Percentiles rank a stretch among this genome's conserved stretches.
Conservation (phyloP, 345 rosid genomes). For the Linum trigynum region DNA sequence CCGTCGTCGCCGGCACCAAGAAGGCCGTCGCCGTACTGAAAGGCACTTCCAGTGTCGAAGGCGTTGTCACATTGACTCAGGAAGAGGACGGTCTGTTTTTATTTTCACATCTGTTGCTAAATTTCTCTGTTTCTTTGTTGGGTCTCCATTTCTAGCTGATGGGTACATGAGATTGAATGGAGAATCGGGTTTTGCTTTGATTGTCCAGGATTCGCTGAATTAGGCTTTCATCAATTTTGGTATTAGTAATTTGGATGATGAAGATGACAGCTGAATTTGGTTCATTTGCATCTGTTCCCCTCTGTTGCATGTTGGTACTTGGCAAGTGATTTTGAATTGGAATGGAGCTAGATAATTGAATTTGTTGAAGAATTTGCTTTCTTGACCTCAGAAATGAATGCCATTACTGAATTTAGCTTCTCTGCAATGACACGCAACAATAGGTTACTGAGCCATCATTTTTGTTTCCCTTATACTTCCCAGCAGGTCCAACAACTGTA, state of each 20-base stretch:
- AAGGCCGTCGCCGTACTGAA: slow-evolving; percentile 90
- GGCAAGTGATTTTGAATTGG: not conserved
- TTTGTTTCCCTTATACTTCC: slow-evolving; percentile 9
- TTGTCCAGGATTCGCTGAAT: not conserved
- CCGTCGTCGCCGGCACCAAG: slow-evolving; percentile 54
- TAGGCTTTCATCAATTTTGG: not conserved
- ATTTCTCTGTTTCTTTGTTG: slow-evolving; percentile 6
- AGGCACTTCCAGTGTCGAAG: slow-evolving; percentile 74
- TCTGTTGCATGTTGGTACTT: not conserved
- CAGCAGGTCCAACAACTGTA: slow-evolving; percentile 80
- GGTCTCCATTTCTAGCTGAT: slow-evolving; percentile 2
- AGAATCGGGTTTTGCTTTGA: not conserved
- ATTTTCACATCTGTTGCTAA: not conserved
- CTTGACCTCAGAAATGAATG: not conserved
- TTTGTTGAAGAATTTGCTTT: not conserved
- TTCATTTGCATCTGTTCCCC: not conserved
- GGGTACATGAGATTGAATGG: not conserved
- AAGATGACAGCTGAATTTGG: not conserved
- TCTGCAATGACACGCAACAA: too few relatives aligned
- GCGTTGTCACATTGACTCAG: slow-evolving; percentile 75
- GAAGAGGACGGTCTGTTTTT: slow-evolving; percentile 46
- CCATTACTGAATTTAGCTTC: not conserved
- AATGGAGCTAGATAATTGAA: not conserved
- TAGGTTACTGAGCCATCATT: not conserved
- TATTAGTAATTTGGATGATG: too few relatives aligned